Evolutionary conservation across 2,329 filamentous ascomycete species (phyloP), one percentile per base, ranked within the genome.

Genomic region (Exophiala mesophila): DNA sequence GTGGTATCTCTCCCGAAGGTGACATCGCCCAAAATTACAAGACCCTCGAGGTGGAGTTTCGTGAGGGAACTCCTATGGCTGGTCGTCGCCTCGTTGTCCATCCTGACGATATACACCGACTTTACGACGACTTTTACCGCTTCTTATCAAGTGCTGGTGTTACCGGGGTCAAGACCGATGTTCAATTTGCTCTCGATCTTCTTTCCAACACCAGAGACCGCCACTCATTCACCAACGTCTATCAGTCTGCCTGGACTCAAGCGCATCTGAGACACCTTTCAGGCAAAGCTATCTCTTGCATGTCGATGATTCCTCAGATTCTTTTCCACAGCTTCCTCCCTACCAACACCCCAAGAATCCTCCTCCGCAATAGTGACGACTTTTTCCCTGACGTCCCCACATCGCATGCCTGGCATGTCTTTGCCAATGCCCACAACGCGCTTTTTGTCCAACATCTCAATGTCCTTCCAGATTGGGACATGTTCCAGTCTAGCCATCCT

Each of bases 331-430:
- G 83, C 1, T 86, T 94, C 55, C 69, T 95, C 17, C 85, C 85
- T 1, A 77, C 72, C n/a, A 47, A 38, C 3, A 80, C 80, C 36
- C 85, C 86, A 0, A 71, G 78, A 0, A 73, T 94, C 17, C 70
- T 89, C 0, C 76, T 88, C 13, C 83, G 92, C 34, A 97, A 94
- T 65, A 94, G 86, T 1, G 89, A 82, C 40, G 69, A 97, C 64
- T 98, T 89, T 71, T 96, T 94, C 63, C 92, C 92, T 0, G 78
- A 88, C 32, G 76, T 88, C 3, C 77, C 82, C 0, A 76, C 79
- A 0, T 88, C 84, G 5, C 92, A 98, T 49, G 78, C 89, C 0
- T 98, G 92, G 90, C 92, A 98, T 62, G 76, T 97, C 24, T 98
- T 94, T 72, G 80, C 83, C 50, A 98, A 97, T 59, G 90, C 90